phyloP scores from a whole-genome alignment of 2,329 filamentous ascomycete genomes.

The Ceratocystis cubensis region DNA sequence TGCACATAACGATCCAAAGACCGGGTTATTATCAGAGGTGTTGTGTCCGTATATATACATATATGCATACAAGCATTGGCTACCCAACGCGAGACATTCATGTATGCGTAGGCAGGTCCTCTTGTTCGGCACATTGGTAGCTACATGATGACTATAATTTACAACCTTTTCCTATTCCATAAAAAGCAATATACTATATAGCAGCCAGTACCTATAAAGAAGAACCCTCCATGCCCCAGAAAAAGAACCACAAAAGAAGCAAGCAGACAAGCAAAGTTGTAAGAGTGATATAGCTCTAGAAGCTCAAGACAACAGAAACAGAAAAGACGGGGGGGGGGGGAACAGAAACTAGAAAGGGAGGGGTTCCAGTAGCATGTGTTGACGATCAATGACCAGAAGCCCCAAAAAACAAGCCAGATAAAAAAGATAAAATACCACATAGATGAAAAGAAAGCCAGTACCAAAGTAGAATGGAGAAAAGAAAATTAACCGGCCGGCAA shows the following conservation, averaged over 20 bases:
- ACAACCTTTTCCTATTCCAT: background rate
- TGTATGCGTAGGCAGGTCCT: background rate
- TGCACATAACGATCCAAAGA: background rate
- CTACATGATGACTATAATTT: background rate
- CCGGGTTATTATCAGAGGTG: background rate
- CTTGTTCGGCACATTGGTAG: background rate
- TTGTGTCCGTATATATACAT: background rate
- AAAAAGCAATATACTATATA: background rate
- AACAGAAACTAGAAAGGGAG: background rate
- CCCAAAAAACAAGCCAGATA: constrained; percentile 8
- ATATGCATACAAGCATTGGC: background rate
- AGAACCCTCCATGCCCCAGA: background rate
- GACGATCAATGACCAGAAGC: background rate
- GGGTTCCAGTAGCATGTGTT: background rate
- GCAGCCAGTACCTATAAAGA: background rate
- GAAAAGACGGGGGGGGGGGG: background rate
- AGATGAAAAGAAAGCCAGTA: constrained; percentile 17
- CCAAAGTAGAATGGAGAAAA: constrained; percentile 4
- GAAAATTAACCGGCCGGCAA: background rate
- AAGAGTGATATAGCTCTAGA: constrained; percentile 1
- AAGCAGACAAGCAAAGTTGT: background rate
- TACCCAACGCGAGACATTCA: background rate
- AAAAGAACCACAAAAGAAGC: constrained; percentile 4
- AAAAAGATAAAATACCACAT: constrained; percentile 13
- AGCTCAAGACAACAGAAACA: background rate